phyloP scores from a whole-genome alignment of 2,329 filamentous ascomycete genomes.

The Ophiostoma montium region DNA sequence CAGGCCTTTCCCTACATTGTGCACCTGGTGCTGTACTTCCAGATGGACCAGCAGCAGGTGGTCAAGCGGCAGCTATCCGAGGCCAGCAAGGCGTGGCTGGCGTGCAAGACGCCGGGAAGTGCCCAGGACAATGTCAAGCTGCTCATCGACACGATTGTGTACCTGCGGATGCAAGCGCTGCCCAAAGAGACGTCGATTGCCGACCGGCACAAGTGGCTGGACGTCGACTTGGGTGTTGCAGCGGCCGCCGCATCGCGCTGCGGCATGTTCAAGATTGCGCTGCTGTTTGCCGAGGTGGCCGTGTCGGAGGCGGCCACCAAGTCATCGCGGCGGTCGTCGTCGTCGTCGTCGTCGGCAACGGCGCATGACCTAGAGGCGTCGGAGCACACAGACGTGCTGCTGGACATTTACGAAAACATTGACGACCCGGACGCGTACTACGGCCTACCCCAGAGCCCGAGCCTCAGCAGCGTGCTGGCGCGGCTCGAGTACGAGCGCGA shows the following conservation, averaged over 20 bases:
- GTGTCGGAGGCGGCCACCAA: slow-evolving; percentile 41
- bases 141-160: slow-evolving; percentile 67
- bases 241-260: slow-evolving; percentile 61
- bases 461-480: slow-evolving; percentile 61
- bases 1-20: slow-evolving; percentile 70
- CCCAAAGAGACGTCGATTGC: slow-evolving; percentile 65
- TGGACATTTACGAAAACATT: slow-evolving; percentile 78
- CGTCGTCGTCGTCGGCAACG: slow-evolving; percentile 22
- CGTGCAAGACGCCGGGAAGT: slow-evolving; percentile 23
- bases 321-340: slow-evolving; percentile 52
- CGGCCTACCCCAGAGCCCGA: slow-evolving; percentile 67
- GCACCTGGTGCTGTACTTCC: slow-evolving; percentile 62
- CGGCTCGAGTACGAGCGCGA: slow-evolving; percentile 82
- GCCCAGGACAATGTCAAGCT: slow-evolving; percentile 53
- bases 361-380: slow-evolving; percentile 21
- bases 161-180: slow-evolving; percentile 67
- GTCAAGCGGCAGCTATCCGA: slow-evolving; percentile 51
- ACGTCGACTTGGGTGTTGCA: slow-evolving; percentile 59
- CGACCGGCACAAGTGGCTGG: slow-evolving; percentile 72
- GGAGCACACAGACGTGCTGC: slow-evolving; percentile 53
- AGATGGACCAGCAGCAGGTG: slow-evolving; percentile 45
- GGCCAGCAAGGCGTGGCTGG: slow-evolving; percentile 51
- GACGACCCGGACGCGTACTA: slow-evolving; percentile 97
- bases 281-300: slow-evolving; percentile 68
- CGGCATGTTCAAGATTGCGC: slow-evolving; percentile 73